Evolutionary conservation across 306 rosid species (phyloP), one percentile per base, ranked within the genome.

Genomic region (Ziziphus jujuba): DNA sequence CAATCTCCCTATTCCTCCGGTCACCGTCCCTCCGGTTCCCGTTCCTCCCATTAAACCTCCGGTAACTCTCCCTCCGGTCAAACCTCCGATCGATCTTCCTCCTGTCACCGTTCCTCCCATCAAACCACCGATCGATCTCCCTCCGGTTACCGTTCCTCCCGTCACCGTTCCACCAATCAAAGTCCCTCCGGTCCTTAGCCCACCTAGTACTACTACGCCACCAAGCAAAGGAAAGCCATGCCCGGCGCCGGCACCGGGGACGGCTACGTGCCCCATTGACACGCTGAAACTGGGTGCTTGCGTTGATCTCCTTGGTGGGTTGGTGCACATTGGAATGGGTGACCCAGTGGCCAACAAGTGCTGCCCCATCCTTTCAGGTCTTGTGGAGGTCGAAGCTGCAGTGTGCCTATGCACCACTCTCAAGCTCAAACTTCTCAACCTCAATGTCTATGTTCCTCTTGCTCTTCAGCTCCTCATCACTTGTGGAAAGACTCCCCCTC

Each of bases 401-500:
- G 96, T 34, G 3, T 95, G 99, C 51, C 90, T 95, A 3, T 95
- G 99, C 87, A 95, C 96, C 14, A 85, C 97, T 45, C 90, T 95
- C 20, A 95, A 95, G 77, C 38, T 85, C 19, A 95, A 95, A 79
- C 87, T 83, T 75, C 82, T 95, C n/a, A 87, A 89, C 79, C 97
- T 95, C 51, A 91, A 85, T 33, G 66, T 95, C 6, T 88, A 64
- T 61, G 95, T 95, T 2, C 97, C 99, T 0, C 36, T 95, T 28
- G 97, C 97, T 72, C 89, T 95, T 77, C 96, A 95, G 84, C 96
- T 95, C 17, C 96, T 95, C 15, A 66, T 95, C 17, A 51, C 95
- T 56, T 95, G 99, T 78, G 99, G 99, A 3, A 95, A 95, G 75
- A 69, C 80, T 4, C 99, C 99, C 68, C 97, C 99, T 74, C 85